Conservation (phyloP, 352 stramenopile genomes). For the Pythium coloratum region DNA sequence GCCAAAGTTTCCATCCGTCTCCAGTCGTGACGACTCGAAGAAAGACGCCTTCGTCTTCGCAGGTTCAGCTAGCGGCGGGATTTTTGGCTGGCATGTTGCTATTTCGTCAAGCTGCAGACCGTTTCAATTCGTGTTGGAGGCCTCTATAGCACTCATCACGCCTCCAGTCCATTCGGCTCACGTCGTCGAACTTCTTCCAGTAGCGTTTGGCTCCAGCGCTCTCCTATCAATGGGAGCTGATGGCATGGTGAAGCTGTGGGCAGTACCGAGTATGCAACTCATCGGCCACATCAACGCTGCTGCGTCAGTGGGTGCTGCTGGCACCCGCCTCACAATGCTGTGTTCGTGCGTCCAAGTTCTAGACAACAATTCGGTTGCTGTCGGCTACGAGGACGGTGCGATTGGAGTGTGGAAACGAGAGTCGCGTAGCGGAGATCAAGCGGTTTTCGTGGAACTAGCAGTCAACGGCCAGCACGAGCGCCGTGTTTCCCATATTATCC, state of each 20-base stretch:
- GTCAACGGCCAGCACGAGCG: constrained; percentile 43
- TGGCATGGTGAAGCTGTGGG: constrained; percentile 65
- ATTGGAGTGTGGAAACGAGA: constrained; percentile 42
- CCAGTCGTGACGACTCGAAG: not conserved
- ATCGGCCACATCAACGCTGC: constrained; percentile 41
- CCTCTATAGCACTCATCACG: not conserved
- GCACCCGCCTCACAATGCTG: constrained; percentile 27
- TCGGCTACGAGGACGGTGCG: constrained; percentile 61
- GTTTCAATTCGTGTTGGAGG: constrained; percentile 18
- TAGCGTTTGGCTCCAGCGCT: not conserved
- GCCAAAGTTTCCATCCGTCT: not conserved
- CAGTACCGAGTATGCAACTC: constrained; percentile 37
- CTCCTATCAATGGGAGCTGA: constrained; percentile 51
- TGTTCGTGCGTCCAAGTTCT: constrained; percentile 45
- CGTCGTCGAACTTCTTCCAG: constrained; percentile 31
- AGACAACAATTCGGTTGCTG: constrained; percentile 8
- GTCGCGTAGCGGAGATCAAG: not conserved
- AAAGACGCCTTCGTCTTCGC: constrained; percentile 6
- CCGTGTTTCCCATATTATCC: constrained; percentile 37
- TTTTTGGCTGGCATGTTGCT: constrained; percentile 18
- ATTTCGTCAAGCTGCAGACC: not conserved
- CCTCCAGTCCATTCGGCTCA: constrained; percentile 47
- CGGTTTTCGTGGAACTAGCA: constrained; percentile 30
- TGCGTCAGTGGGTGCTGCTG: constrained; percentile 14
- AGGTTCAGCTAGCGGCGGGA: constrained; percentile 16